These are phyloP conservation scores for Suillus subluteus DNA, from an alignment of 768 basidiomycete genomes.

Conservation along the genomic window DNA sequence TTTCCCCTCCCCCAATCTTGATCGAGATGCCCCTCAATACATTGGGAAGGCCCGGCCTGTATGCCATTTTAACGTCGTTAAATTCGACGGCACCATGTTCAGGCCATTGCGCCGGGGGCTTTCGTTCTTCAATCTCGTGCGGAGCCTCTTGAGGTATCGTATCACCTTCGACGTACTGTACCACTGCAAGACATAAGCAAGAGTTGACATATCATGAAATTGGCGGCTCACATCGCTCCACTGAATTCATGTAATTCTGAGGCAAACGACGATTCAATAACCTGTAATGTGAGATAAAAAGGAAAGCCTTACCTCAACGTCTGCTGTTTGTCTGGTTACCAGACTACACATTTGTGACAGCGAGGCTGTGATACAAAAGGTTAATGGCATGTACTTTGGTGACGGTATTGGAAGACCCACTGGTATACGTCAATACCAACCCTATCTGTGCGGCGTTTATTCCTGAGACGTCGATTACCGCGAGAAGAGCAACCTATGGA, in stretches of 20 bases:
- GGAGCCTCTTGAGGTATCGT: constrained; percentile 67
- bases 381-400: neutral
- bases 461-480: constrained; percentile 55
- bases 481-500: constrained; percentile 64
- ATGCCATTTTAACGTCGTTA: constrained; percentile 60
- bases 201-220: neutral
- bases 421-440: constrained; percentile 69
- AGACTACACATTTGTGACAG: constrained; percentile 56
- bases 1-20: constrained; percentile 66
- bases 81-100: constrained; percentile 61
- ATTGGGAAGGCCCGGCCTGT: constrained; percentile 71
- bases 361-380: constrained; percentile 37
- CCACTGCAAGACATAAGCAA: constrained; percentile 37
- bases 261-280: neutral
- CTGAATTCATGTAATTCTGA: constrained; percentile 68
- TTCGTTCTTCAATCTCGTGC: constrained; percentile 57
- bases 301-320: constrained; percentile 56
- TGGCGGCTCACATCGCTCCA: constrained; percentile 52
- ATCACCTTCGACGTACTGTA: constrained; percentile 55
- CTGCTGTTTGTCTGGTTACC: constrained; percentile 61
- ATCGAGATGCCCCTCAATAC: constrained; percentile 69
- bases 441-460: constrained; percentile 73
- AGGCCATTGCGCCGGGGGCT: constrained; percentile 69
- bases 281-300: neutral
- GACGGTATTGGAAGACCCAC: constrained; percentile 32